A percentile compares a stretch with the other conserved stretches of the same genome.
Conservation (phyloP, 2,329 filamentous ascomycete species). For the Xylaria sp. region DNA sequence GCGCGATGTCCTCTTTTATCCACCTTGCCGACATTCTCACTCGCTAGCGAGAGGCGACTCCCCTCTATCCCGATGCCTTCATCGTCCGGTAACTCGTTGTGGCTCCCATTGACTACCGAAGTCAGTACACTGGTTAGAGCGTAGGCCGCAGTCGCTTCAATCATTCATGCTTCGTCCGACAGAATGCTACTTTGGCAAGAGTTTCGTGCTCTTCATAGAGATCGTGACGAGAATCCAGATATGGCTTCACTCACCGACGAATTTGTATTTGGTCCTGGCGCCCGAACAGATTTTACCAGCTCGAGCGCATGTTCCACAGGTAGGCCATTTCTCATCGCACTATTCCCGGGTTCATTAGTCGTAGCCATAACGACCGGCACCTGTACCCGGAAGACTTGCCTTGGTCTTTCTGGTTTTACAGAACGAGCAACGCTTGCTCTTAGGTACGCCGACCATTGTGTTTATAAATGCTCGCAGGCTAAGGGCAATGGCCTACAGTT, state of each 20-base stretch:
- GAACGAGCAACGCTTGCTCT: slow-evolving; percentile 49
- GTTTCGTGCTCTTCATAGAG: background rate
- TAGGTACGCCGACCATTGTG: slow-evolving; percentile 49
- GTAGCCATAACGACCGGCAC: background rate
- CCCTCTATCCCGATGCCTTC: background rate
- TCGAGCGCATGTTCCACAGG: slow-evolving; percentile 46
- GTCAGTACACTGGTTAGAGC: slow-evolving; percentile 20
- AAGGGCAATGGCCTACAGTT: background rate
- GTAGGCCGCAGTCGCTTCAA: background rate
- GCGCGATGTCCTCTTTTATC: slow-evolving; percentile 15
- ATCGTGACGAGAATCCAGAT: background rate
- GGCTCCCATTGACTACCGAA: slow-evolving; percentile 45
- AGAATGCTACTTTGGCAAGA: background rate
- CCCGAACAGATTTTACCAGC: slow-evolving; percentile 47
- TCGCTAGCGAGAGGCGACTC: slow-evolving; percentile 19
- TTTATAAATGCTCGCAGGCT: too few relatives aligned
- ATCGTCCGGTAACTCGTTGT: slow-evolving; percentile 39
- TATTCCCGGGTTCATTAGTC: slow-evolving; percentile 35
- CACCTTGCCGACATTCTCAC: background rate
- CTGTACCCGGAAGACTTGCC: slow-evolving; percentile 30
- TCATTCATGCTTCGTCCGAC: background rate
- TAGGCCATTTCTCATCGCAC: slow-evolving; percentile 51
- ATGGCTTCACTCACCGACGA: slow-evolving; percentile 35
- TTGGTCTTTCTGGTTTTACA: slow-evolving; percentile 49
- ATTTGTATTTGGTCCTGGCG: slow-evolving; percentile 45